phyloP scores from a whole-genome alignment of 768 basidiomycete species.

The Calocera viscosa region DNA sequence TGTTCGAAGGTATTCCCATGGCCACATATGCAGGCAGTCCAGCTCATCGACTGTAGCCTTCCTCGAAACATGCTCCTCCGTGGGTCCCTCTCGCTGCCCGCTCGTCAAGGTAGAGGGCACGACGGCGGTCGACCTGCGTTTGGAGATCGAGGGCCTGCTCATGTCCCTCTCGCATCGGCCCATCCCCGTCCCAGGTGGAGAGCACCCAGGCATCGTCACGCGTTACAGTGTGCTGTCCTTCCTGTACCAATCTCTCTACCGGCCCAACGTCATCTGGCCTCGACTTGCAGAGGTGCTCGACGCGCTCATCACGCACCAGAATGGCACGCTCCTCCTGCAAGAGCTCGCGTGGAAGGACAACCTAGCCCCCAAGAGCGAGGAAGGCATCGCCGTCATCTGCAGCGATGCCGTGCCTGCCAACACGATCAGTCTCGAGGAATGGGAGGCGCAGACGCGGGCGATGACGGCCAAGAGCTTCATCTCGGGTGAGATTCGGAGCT shows the following conservation, averaged over 20 bases:
- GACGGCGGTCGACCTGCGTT: background rate
- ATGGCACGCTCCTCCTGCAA: background rate
- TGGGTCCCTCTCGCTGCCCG: background rate
- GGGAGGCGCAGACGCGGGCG: background rate
- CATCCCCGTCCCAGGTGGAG: background rate
- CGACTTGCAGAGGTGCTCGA: background rate
- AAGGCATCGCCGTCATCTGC: background rate
- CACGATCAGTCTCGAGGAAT: background rate
- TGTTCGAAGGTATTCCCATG: conserved; percentile 11
- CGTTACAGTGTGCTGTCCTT: background rate
- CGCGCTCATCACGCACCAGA: background rate
- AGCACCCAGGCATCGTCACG: background rate
- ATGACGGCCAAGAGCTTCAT: background rate
- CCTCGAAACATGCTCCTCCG: background rate
- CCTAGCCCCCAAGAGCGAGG: background rate
- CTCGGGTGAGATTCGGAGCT: background rate
- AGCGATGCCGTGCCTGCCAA: conserved; percentile 1
- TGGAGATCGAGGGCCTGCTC: background rate
- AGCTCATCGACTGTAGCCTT: background rate
- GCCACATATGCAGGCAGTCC: background rate
- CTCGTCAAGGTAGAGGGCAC: background rate
- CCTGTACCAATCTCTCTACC: background rate
- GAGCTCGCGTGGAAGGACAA: background rate
- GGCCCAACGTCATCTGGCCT: background rate
- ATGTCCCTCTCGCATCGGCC: background rate